Percentiles rank a stretch among this genome's conserved stretches.
Evolutionary conservation across 2,329 filamentous ascomycete species (phyloP).

Genomic region (Colletotrichum orbiculare): DNA sequence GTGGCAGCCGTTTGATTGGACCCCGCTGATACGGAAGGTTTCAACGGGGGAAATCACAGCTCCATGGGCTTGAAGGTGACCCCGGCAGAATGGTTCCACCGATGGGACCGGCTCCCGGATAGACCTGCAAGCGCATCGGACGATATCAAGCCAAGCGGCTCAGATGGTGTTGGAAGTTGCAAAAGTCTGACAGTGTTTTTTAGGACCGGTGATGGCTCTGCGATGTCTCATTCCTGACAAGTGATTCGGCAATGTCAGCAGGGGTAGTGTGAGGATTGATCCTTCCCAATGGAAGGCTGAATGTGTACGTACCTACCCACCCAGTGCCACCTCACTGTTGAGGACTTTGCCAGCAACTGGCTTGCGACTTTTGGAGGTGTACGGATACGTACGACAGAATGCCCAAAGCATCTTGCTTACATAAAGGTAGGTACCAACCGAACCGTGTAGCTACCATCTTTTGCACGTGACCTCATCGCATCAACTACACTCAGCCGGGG

Average conservation of each 20-base stretch:
- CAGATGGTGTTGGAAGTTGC: not conserved
- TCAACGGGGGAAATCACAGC: not conserved
- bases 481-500: too few relatives aligned
- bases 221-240: not conserved
- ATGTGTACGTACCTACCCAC: not conserved
- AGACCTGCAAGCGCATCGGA: conserved; percentile 12
- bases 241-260: not conserved
- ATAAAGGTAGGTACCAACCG: too few relatives aligned
- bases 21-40: not conserved
- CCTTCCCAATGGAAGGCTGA: conserved; percentile 13
- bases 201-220: not conserved
- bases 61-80: not conserved
- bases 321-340: too few relatives aligned
- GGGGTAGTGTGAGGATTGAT: not conserved
- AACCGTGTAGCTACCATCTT: not conserved
- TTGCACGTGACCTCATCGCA: not conserved
- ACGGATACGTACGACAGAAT: too few relatives aligned
- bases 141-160: conserved; percentile 8
- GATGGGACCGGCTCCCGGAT: conserved; percentile 18
- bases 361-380: too few relatives aligned
- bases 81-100: conserved; percentile 34
- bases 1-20: conserved; percentile 11
- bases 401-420: too few relatives aligned
- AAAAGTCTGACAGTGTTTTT: not conserved
- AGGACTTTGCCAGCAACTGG: too few relatives aligned